Evolutionary conservation across 768 basidiomycete genomes (phyloP).

Genomic region (Vishniacozyma victoriae): DNA sequence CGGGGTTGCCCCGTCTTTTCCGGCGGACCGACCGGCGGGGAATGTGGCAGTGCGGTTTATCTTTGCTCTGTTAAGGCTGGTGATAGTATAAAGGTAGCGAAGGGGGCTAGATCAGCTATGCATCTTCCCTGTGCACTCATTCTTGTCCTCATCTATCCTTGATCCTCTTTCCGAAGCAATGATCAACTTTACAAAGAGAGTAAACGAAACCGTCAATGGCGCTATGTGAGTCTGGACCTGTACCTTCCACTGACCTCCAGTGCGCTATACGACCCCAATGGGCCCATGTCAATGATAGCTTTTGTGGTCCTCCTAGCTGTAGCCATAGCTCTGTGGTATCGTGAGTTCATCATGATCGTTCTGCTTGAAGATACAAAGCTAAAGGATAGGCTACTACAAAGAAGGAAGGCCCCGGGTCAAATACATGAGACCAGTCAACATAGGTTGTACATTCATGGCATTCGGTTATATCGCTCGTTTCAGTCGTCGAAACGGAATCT

Average conservation of each 20-base stretch:
- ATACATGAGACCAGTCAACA: constrained; percentile 12
- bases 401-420: constrained; percentile 12
- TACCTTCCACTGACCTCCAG: background rate
- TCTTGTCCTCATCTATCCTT: background rate
- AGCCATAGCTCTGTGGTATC: constrained; percentile 13
- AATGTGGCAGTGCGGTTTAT: no score
- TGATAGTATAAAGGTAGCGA: background rate
- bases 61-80: background rate
- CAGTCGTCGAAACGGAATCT: constrained; percentile 10
- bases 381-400: constrained; percentile 14
- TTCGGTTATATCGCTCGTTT: constrained; percentile 17
- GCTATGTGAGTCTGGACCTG: background rate
- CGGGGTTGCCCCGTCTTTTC: no score
- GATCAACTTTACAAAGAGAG: background rate
- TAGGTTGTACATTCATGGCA: constrained; percentile 19
- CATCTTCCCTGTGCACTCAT: background rate
- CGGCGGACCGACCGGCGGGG: no score
- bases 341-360: constrained; percentile 3
- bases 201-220: background rate
- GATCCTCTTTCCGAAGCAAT: no score
- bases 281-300: constrained; percentile 9
- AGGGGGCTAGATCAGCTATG: background rate
- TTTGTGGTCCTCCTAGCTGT: constrained; percentile 11
- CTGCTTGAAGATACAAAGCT: no score
- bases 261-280: constrained; percentile 27